These are phyloP conservation scores for Malania oleifera DNA, from an alignment of 164 flowering plant genomes.

Conservation along the genomic window DNA sequence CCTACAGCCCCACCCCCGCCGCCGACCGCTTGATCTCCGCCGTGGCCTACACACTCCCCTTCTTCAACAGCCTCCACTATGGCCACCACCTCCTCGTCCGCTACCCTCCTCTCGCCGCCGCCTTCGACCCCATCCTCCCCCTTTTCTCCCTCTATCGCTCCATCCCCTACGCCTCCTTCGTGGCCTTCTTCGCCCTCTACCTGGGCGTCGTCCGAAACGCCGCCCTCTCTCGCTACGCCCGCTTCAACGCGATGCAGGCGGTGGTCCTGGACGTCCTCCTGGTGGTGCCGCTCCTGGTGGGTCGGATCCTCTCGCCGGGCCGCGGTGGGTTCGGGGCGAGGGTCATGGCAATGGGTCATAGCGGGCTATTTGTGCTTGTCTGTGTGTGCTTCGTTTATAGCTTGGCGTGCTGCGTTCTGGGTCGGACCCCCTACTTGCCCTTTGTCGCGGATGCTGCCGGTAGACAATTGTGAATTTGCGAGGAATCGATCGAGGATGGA, in stretches of 20 bases:
- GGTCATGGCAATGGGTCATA: constrained; percentile 47
- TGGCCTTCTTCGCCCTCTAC: constrained; percentile 80
- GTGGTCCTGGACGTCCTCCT: constrained; percentile 78
- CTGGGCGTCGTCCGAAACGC: constrained; percentile 76
- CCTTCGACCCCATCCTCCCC: constrained; percentile 71
- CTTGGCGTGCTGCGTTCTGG: constrained; percentile 43
- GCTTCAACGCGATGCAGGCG: constrained; percentile 95
- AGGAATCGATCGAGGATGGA: too few species aligned
- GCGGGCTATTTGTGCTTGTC: constrained; percentile 49
- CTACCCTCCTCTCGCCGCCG: constrained; percentile 42
- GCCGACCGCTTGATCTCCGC: constrained; percentile 73
- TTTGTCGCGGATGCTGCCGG: constrained; percentile 83
- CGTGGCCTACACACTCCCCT: constrained; percentile 69
- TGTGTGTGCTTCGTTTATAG: constrained; percentile 62
- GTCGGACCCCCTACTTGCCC: constrained; percentile 76
- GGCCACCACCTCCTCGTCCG: constrained; percentile 60
- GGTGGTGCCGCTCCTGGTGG: constrained; percentile 57
- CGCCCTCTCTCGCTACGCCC: constrained; percentile 48
- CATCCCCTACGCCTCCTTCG: constrained; percentile 74
- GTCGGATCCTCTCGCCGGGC: constrained; percentile 58
- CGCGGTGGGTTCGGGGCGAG: constrained; percentile 47
- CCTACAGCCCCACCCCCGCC: constrained; percentile 55
- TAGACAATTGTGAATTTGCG: constrained; percentile 55
- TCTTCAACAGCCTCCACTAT: constrained; percentile 90
- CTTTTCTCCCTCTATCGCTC: constrained; percentile 54